Evolutionary conservation across 2,329 filamentous ascomycete genomes (phyloP), one percentile per base, ranked within the genome.

Genomic region (Stemphylium beticola): DNA sequence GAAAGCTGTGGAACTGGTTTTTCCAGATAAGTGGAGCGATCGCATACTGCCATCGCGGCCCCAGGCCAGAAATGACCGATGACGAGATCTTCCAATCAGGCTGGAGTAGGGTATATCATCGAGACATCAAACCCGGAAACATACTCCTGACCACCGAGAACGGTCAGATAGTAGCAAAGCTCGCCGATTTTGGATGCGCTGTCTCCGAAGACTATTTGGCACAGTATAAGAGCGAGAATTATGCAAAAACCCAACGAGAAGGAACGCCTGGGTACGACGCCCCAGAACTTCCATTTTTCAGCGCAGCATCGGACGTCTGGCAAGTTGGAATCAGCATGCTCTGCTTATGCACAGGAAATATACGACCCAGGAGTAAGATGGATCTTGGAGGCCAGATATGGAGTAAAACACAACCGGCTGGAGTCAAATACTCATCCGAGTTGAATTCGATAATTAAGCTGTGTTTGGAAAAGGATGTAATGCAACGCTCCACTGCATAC

Each of bases 111-210:
- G 47, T 66, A 2, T 58, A 58, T n/a, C 64, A 65, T 44, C 52
- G 55, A 12, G 60, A 66, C 15, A 52, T 66, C 11, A 64, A 66
- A 18, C 65, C 58, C 1, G 58, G 17, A 1, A 68, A 68, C 36
- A 55, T 64, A 11, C 48, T 68, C 4, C 40, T 68, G 10, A 60
- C 47, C 3, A 53, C 36, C 2, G 38, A 53, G 15, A 31, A 37
- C 12, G 14, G 40, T 4, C 38, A 49, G 26, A 41, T 66, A 29
- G 44, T 67, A 15, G 58, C 55, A 4, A 62, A 62, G 32, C 58
- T 68, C 10, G 60, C 54, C 2, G 62, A 66, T 40, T 66, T 66
- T 39, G 62, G 65, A 4, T 59, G 45, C 12, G 49, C 60, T 1
- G 32, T 49, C 4, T 58, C 53, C 1, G 55, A 60, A 37, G 41